Conservation (phyloP, 2,329 filamentous ascomycete genomes). For the Beauveria rudraprayagi region DNA sequence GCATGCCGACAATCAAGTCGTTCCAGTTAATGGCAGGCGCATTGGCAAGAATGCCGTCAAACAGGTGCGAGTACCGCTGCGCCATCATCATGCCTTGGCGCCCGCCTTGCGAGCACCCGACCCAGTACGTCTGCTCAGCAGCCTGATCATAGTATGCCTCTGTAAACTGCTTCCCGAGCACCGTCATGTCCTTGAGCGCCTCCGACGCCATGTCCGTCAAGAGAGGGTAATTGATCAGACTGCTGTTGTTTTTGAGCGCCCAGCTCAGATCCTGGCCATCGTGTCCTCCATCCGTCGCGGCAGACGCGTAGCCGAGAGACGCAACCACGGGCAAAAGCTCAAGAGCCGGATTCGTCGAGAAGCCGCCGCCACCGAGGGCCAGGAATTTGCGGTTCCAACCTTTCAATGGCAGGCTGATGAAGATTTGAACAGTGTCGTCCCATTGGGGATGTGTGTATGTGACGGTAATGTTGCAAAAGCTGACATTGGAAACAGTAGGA, state of each 20-base stretch:
- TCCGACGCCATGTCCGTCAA: slow-evolving; percentile 21
- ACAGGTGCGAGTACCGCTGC: slow-evolving; percentile 43
- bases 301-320: neutral
- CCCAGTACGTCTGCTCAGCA: slow-evolving; percentile 38
- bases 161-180: slow-evolving; percentile 33
- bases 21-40: slow-evolving; percentile 35
- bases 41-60: slow-evolving; percentile 44
- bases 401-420: neutral
- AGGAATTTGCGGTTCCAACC: neutral
- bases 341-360: neutral
- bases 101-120: slow-evolving; percentile 47
- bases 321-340: neutral
- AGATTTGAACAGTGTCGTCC: neutral
- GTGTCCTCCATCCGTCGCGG: neutral
- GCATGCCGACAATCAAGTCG: slow-evolving; percentile 15
- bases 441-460: neutral
- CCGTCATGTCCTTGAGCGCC: slow-evolving; percentile 25
- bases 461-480: slow-evolving; percentile 2
- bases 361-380: neutral
- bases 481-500: neutral
- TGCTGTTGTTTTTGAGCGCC: slow-evolving; percentile 15
- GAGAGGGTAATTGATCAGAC: slow-evolving; percentile 17
- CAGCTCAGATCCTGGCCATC: neutral
- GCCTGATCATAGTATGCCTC: slow-evolving; percentile 29
- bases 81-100: slow-evolving; percentile 46